These are phyloP conservation scores for Ogataea paraovalis DNA, from an alignment of 805 yeast genomes.

Conservation along the genomic window DNA sequence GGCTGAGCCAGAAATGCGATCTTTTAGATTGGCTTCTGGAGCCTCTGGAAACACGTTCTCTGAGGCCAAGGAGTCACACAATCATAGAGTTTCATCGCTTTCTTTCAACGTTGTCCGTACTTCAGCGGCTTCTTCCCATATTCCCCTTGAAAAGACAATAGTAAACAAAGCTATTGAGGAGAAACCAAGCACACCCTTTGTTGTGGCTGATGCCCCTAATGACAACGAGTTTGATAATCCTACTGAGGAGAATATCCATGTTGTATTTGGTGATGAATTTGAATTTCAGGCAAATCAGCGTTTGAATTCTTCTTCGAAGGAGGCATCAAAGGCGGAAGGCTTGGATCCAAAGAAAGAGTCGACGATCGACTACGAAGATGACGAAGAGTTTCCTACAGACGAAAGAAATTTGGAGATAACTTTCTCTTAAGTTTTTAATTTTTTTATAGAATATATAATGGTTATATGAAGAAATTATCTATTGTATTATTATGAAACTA, in stretches of 20 bases:
- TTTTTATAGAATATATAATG: background rate
- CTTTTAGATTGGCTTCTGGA: slow-evolving; percentile 9
- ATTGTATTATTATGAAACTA: background rate
- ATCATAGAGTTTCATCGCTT: slow-evolving; percentile 9
- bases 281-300: slow-evolving; percentile 2
- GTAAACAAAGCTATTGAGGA: background rate
- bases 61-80: background rate
- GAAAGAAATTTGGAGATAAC: slow-evolving; percentile 28
- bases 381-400: slow-evolving; percentile 32
- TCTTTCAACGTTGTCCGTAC: slow-evolving; percentile 9
- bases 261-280: slow-evolving; percentile 22
- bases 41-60: background rate
- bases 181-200: background rate
- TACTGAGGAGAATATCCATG: slow-evolving; percentile 14
- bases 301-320: background rate
- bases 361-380: slow-evolving; percentile 28
- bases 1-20: slow-evolving; percentile 6
- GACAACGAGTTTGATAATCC: slow-evolving; percentile 21
- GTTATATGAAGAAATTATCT: background rate
- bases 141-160: background rate
- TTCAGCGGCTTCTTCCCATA: background rate
- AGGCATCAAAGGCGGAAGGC: background rate
- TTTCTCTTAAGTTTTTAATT: slow-evolving; percentile 19
- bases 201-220: background rate
- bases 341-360: slow-evolving; percentile 1